Percentiles rank a stretch among this genome's conserved stretches.
Evolutionary conservation across 2,329 filamentous ascomycete genomes (phyloP).

Genomic region (Ophiocordyceps camponoti-saundersi): DNA sequence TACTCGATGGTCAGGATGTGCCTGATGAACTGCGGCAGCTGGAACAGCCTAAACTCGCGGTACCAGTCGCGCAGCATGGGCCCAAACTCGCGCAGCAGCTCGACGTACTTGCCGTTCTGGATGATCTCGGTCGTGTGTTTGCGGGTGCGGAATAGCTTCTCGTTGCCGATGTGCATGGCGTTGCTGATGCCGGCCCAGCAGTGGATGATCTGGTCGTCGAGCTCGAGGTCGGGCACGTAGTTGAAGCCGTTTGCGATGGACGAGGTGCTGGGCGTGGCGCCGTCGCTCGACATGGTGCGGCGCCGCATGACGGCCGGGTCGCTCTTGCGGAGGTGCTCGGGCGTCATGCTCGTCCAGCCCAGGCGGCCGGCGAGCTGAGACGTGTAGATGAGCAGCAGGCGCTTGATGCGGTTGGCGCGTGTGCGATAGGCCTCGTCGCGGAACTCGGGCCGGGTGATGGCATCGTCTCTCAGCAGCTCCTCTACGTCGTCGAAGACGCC

Average conservation of each 20-base stretch:
- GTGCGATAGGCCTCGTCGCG: constrained; percentile 64
- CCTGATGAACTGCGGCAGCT: constrained; percentile 45
- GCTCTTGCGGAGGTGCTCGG: constrained; percentile 42
- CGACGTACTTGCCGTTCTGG: constrained; percentile 68
- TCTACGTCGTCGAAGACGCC: constrained; percentile 89
- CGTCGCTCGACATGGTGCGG: constrained; percentile 33
- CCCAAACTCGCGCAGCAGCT: constrained; percentile 64
- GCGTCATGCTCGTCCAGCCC: constrained; percentile 87
- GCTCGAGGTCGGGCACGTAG: constrained; percentile 48
- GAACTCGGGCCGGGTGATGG: constrained; percentile 45
- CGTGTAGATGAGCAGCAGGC: constrained; percentile 76
- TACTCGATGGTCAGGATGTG: constrained; percentile 88
- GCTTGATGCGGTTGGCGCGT: constrained; percentile 65
- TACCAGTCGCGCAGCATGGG: constrained; percentile 67
- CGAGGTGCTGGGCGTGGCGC: constrained; percentile 43
- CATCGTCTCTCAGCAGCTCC: constrained; percentile 42
- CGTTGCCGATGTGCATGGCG: constrained; percentile 81
- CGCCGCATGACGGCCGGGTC: constrained; percentile 37
- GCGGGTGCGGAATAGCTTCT: constrained; percentile 72
- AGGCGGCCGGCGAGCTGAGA: constrained; percentile 87
- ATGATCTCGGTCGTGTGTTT: constrained; percentile 82
- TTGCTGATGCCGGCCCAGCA: constrained; percentile 91
- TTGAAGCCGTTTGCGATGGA: constrained; percentile 42
- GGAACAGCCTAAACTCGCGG: constrained; percentile 64
- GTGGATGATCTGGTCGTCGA: constrained; percentile 57